Conservation (phyloP, 768 basidiomycete species). For the Ramaria sp. region DNA sequence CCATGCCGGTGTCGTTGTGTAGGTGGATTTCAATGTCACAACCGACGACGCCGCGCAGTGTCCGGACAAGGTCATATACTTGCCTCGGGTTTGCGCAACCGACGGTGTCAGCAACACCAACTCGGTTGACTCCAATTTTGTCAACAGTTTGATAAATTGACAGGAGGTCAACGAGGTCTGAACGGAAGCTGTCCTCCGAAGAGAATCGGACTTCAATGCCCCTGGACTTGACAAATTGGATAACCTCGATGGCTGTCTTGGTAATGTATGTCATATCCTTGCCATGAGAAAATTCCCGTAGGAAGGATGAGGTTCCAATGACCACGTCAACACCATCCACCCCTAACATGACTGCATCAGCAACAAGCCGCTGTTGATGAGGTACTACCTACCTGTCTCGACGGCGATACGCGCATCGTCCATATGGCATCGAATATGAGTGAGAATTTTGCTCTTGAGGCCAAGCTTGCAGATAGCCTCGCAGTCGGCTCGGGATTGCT, state of each 20-base stretch:
- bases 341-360: constrained; percentile 33
- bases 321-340: constrained; percentile 99
- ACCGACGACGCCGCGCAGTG: constrained; percentile 87
- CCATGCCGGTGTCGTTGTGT: constrained; percentile 98
- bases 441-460: constrained; percentile 91
- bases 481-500: constrained; percentile 89
- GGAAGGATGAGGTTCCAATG: constrained; percentile 98
- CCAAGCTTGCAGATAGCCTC: constrained; percentile 99
- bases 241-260: constrained; percentile 97
- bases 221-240: constrained; percentile 99
- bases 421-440: constrained; percentile 99
- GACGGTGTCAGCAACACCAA: constrained; percentile 98
- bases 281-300: constrained; percentile 98
- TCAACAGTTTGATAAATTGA: constrained; percentile 99
- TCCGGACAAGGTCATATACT: constrained; percentile 96
- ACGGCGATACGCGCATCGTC: constrained; percentile 97
- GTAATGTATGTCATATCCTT: constrained; percentile 99
- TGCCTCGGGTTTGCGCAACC: constrained; percentile 98
- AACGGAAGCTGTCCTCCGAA: constrained; percentile 98
- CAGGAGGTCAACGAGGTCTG: constrained; percentile 95
- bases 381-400: constrained; percentile 64
- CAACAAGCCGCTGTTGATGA: background rate
- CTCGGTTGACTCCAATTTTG: constrained; percentile 97
- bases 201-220: constrained; percentile 99
- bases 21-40: constrained; percentile 98